Conservation (phyloP, 768 basidiomycete species). For the Suillus discolor region DNA sequence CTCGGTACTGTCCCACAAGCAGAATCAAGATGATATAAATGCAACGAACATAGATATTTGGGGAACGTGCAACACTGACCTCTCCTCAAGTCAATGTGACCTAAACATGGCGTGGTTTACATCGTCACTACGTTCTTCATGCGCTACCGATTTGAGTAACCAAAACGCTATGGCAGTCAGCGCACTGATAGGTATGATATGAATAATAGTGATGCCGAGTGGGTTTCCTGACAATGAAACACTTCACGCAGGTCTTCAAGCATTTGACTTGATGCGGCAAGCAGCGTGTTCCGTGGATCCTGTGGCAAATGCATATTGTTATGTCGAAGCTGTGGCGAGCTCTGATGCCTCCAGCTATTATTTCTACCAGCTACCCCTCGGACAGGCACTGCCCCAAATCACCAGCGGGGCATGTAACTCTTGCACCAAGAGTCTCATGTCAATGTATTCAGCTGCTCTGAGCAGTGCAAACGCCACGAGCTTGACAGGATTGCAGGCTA, state of each 20-base stretch:
- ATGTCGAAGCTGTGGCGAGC: constrained; percentile 60
- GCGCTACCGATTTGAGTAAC: constrained; percentile 55
- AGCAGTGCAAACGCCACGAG: constrained; percentile 33
- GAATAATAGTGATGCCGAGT: not conserved
- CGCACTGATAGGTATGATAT: constrained; percentile 56
- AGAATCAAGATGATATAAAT: constrained; percentile 68
- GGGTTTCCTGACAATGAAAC: not conserved
- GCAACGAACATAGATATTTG: constrained; percentile 70
- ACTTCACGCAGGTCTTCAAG: constrained; percentile 51
- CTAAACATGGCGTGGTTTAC: constrained; percentile 71
- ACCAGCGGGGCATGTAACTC: constrained; percentile 58
- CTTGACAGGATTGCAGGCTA: constrained; percentile 42
- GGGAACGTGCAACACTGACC: constrained; percentile 76
- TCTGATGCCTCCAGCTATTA: constrained; percentile 68
- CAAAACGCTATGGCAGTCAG: constrained; percentile 53
- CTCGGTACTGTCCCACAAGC: constrained; percentile 19
- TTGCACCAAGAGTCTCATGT: constrained; percentile 65
- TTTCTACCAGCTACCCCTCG: constrained; percentile 71
- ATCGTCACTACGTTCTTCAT: constrained; percentile 46
- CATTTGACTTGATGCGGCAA: constrained; percentile 63
- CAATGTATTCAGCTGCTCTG: constrained; percentile 50
- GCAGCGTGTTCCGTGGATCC: constrained; percentile 64
- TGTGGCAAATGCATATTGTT: constrained; percentile 70
- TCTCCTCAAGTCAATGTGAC: constrained; percentile 52
- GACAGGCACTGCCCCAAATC: constrained; percentile 50